phyloP scores from a whole-genome alignment of 1,139 yeast genomes.

The Pichia sp. region DNA sequence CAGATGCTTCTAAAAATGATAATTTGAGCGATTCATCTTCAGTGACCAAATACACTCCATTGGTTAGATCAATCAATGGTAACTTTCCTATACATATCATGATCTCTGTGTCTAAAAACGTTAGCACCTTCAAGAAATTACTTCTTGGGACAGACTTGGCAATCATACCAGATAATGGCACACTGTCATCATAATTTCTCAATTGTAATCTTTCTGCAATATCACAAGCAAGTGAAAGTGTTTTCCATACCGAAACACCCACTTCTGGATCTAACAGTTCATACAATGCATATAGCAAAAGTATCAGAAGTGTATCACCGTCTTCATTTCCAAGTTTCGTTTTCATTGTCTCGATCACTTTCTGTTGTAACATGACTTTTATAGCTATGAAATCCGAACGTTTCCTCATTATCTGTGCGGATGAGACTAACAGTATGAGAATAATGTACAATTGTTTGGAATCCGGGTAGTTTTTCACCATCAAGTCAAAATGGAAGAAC shows the following conservation, averaged over 20 bases:
- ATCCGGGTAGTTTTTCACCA: conserved; percentile 20
- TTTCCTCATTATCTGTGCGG: conserved; percentile 23
- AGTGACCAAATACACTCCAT: conserved; percentile 1
- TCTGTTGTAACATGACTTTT: conserved; percentile 22
- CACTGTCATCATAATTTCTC: conserved; percentile 11
- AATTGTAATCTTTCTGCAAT: conserved; percentile 21
- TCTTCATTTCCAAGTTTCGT: conserved; percentile 14
- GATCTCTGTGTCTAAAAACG: conserved; percentile 14
- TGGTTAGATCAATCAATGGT: conserved; percentile 10
- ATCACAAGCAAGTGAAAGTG: conserved; percentile 19
- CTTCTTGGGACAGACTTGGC: conserved; percentile 13
- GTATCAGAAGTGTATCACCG: conserved; percentile 19
- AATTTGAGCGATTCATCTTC: background rate
- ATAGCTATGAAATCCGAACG: conserved; percentile 20
- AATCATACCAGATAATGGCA: conserved; percentile 15
- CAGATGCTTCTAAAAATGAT: background rate
- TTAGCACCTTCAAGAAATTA: conserved; percentile 14
- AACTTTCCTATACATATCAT: conserved; percentile 18
- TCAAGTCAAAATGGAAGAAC: conserved; percentile 22
- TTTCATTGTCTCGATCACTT: conserved; percentile 17
- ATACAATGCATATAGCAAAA: conserved; percentile 20
- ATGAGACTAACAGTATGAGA: conserved; percentile 20
- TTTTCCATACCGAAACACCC: conserved; percentile 20
- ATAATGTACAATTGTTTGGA: conserved; percentile 19
- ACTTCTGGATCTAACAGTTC: conserved; percentile 23